A percentile compares a stretch with the other conserved stretches of the same genome.
These are phyloP conservation scores for Russula foetens DNA, from an alignment of 768 basidiomycete genomes.

Conservation along the genomic window DNA sequence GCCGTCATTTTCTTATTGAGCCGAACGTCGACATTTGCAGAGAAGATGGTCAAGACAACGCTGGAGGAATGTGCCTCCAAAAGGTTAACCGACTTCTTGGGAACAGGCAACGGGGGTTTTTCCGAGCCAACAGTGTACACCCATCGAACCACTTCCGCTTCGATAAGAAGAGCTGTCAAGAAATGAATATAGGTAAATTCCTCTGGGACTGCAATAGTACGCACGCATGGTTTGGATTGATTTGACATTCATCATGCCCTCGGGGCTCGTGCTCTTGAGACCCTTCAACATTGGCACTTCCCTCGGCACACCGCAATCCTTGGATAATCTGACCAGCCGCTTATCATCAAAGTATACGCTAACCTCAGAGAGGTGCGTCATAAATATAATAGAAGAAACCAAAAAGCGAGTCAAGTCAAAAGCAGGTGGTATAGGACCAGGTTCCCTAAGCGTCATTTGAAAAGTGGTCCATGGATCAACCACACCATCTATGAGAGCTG, in stretches of 20 bases:
- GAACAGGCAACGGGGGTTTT: slow-evolving; percentile 37
- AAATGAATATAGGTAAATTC: slow-evolving; percentile 1
- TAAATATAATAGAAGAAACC: slow-evolving; percentile 88
- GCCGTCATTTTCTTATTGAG: slow-evolving; percentile 55
- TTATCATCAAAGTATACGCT: slow-evolving; percentile 78
- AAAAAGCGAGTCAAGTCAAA: slow-evolving; percentile 90
- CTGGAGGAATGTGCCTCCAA: slow-evolving; percentile 39
- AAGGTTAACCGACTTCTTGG: slow-evolving; percentile 23
- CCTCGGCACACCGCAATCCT: slow-evolving; percentile 47
- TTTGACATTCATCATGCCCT: slow-evolving; percentile 59
- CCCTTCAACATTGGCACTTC: slow-evolving; percentile 45
- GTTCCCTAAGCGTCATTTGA: slow-evolving; percentile 80
- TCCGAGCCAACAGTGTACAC: slow-evolving; percentile 61
- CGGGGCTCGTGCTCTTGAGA: slow-evolving; percentile 47
- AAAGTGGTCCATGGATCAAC: slow-evolving; percentile 73
- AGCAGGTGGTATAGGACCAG: slow-evolving; percentile 65
- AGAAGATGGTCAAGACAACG: slow-evolving; percentile 56
- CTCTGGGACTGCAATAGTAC: slow-evolving; percentile 22
- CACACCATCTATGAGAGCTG: slow-evolving; percentile 29
- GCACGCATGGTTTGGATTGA: slow-evolving; percentile 56
- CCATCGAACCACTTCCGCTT: slow-evolving; percentile 74
- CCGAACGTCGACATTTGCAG: slow-evolving; percentile 55
- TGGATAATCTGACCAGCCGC: slow-evolving; percentile 57
- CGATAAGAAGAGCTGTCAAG: slow-evolving; percentile 59
- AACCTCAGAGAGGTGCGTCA: slow-evolving; percentile 67